These are phyloP conservation scores for Boletus insuetus DNA, from an alignment of 768 basidiomycete species.

Conservation along the genomic window DNA sequence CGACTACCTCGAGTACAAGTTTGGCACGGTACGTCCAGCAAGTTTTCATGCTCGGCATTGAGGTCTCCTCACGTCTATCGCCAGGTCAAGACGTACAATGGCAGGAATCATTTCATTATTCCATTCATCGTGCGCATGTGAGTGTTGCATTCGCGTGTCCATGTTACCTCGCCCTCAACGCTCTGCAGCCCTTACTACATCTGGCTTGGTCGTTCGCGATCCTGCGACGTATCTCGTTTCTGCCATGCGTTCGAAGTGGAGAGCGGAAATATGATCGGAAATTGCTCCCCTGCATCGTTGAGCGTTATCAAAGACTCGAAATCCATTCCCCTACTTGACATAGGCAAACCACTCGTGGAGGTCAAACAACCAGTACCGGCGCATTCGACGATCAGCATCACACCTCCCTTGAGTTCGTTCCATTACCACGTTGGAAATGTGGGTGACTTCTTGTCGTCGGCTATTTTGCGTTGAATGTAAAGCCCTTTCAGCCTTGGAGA, in stretches of 20 bases:
- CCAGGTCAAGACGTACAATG: constrained; percentile 66
- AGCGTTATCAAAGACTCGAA: constrained; percentile 36
- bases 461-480: background rate
- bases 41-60: background rate
- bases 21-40: constrained; percentile 55
- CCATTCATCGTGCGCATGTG: constrained; percentile 65
- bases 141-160: constrained; percentile 12
- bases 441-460: background rate
- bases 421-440: constrained; percentile 58
- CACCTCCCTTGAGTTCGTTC: constrained; percentile 57
- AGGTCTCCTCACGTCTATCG: background rate
- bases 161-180: background rate
- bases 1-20: constrained; percentile 75
- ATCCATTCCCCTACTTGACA: constrained; percentile 39
- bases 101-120: constrained; percentile 66
- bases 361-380: constrained; percentile 11
- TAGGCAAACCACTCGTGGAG: constrained; percentile 38
- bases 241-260: constrained; percentile 62
- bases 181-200: constrained; percentile 62
- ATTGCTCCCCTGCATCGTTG: constrained; percentile 41
- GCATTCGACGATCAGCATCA: constrained; percentile 44
- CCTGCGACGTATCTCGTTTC: constrained; percentile 53
- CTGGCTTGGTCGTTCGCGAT: constrained; percentile 68
- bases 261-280: constrained; percentile 57
- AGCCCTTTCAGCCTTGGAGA: constrained; percentile 48